Evolutionary conservation across 208 protist genomes (phyloP), one percentile per base, ranked within the genome.

Genomic region (Entamoeba histolytica): DNA sequence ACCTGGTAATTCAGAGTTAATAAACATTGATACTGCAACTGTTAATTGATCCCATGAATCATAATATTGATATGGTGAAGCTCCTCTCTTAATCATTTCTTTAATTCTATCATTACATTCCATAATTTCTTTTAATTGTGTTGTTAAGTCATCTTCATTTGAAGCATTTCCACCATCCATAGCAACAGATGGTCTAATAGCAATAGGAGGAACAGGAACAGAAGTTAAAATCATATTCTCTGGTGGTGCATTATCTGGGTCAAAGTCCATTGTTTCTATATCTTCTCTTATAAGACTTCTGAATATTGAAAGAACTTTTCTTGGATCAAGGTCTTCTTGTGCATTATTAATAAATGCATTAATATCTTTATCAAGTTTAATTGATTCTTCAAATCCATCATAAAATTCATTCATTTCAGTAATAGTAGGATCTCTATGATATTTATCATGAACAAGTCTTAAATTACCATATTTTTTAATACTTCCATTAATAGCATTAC

Each of bases 81-180:
- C 94, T 49, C 96, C 97, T 91, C 96, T 97, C 35, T 93, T 78
- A 28, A 96, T 87, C 10, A 92, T 50, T 17, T 55, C 47, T 57
- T 94, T 49, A 4, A 96, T 78, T 6, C 8, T 92, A 28, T 94
- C 91, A 93, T 97, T 98, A 93, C 94, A 97, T 28, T 96, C 92
- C 28, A 98, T 94, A 92, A 98, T 98, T 19, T 98, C 96, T 49
- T 96, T 97, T 91, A 99, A 96, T 94, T 98, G 98, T 92, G 97
- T 97, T 23, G 98, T 99, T 12, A 99, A 93, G 95, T 99, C 98
- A 95, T 99, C 99, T 93, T 99, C 98, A 93, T 98, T 99, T 1
- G 95, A 96, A 47, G 96, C 96, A 19, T 69, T 28, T 1, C 31
- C 28, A n/a, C 23, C 12, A 92, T n/a, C 49, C 14, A 87, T 69